phyloP scores from a whole-genome alignment of 2,329 filamentous ascomycete genomes.

The Fusarium torreyae region DNA sequence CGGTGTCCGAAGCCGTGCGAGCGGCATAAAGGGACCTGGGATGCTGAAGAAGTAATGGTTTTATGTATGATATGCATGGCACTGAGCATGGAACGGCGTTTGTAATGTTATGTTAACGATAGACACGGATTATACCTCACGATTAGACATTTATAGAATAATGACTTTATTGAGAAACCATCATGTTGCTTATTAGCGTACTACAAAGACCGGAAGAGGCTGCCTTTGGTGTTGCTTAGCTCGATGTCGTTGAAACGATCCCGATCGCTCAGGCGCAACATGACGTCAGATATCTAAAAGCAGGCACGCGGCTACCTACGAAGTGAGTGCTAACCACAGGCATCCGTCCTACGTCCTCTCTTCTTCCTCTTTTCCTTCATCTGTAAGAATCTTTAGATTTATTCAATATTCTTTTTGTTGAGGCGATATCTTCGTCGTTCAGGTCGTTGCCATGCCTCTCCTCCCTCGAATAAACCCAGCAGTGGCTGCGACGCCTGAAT shows the following conservation, averaged over 20 bases:
- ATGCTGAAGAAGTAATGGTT: constrained; percentile 26
- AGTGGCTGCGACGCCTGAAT: constrained; percentile 2
- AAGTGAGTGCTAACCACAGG: neutral
- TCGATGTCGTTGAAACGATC: constrained; percentile 1
- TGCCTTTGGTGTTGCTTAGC: neutral
- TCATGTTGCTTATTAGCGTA: too few species aligned
- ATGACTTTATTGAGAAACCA: neutral
- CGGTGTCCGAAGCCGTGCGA: constrained; percentile 42
- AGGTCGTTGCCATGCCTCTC: constrained; percentile 38
- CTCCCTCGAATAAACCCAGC: constrained; percentile 33
- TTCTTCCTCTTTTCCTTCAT: neutral
- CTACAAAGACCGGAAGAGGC: too few species aligned
- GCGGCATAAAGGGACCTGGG: constrained; percentile 36
- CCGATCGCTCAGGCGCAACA: constrained; percentile 26
- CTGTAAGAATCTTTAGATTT: neutral
- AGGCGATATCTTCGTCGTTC: neutral
- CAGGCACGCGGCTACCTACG: constrained; percentile 30
- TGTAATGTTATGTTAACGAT: neutral
- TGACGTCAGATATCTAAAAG: constrained; percentile 35
- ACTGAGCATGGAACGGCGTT: neutral
- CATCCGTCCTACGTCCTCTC: neutral
- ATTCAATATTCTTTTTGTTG: neutral
- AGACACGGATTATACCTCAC: neutral
- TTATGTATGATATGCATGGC: constrained; percentile 15
- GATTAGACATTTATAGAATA: constrained; percentile 13